These are phyloP conservation scores for Plasmopara halstedii DNA, from an alignment of 352 stramenopile genomes.

Conservation along the genomic window DNA sequence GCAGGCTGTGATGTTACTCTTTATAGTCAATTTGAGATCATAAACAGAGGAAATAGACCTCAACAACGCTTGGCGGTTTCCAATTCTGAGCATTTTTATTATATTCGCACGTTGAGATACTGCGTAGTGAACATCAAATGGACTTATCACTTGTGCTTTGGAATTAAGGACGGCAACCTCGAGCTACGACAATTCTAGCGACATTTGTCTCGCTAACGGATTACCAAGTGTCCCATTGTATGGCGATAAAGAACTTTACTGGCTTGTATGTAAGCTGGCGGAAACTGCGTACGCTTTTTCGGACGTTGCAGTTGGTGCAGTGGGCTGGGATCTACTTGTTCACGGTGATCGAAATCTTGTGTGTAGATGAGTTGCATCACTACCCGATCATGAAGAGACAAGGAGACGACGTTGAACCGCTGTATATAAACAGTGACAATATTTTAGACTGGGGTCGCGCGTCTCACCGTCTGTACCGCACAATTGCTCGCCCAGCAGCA, in stretches of 20 bases:
- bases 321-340: conserved; percentile 19
- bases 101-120: conserved; percentile 25
- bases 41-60: too few species aligned
- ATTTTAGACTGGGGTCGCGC: conserved; percentile 26
- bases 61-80: conserved; percentile 20
- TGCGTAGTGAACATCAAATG: conserved; percentile 39
- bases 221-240: conserved; percentile 21
- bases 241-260: conserved; percentile 52
- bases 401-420: conserved; percentile 12
- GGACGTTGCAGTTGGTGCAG: conserved; percentile 20
- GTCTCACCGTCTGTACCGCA: conserved; percentile 18
- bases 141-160: conserved; percentile 46
- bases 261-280: conserved; percentile 37
- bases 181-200: conserved; percentile 35
- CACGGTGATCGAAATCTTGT: conserved; percentile 25
- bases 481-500: conserved; percentile 18
- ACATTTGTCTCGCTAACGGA: conserved; percentile 31
- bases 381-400: conserved; percentile 20
- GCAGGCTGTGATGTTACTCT: conserved; percentile 28
- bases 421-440: conserved; percentile 53
- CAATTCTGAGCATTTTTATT: conserved; percentile 27
- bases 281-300: conserved; percentile 45
- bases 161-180: conserved; percentile 30
- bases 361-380: conserved; percentile 38
- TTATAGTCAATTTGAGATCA: conserved; percentile 4